Conservation (phyloP, 345 rosid genomes). For the Eucalyptus camaldulensis region DNA sequence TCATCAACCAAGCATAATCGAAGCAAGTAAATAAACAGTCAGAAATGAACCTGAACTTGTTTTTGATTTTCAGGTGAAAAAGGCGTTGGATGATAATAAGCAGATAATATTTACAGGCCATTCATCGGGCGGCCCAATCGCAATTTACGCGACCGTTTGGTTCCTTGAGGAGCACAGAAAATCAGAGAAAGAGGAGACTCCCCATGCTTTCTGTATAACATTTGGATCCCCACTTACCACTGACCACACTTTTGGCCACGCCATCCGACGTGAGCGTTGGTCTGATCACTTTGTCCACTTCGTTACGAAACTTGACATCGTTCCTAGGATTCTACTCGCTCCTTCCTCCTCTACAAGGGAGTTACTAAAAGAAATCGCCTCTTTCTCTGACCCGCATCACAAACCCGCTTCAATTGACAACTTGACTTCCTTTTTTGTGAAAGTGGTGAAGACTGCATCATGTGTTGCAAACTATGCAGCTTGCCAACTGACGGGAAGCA, state of each 20-base stretch:
- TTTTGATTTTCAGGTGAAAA: conserved; percentile 25
- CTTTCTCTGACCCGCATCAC: too few species aligned
- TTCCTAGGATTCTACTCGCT: conserved; percentile 59
- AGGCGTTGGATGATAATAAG: conserved; percentile 11
- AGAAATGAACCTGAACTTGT: neutral
- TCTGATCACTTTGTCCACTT: conserved; percentile 47
- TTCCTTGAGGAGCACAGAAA: neutral
- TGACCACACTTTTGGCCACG: conserved; percentile 46
- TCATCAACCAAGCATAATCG: neutral
- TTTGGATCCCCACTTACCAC: conserved; percentile 81
- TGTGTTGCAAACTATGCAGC: too few species aligned
- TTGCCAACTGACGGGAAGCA: too few species aligned
- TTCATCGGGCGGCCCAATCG: conserved; percentile 68
- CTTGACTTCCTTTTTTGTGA: too few species aligned
- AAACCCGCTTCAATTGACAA: too few species aligned
- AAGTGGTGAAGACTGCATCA: too few species aligned
- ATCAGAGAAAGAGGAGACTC: neutral
- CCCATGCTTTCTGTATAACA: neutral
- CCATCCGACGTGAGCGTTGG: conserved; percentile 68
- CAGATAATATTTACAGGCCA: conserved; percentile 74
- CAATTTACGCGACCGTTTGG: conserved; percentile 16
- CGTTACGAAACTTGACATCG: conserved; percentile 48
- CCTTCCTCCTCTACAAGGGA: conserved; percentile 21
- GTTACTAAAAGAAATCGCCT: neutral
- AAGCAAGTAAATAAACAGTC: neutral